phyloP scores from a whole-genome alignment of 768 basidiomycete genomes.

The Phlebiopsis flavidoalba region DNA sequence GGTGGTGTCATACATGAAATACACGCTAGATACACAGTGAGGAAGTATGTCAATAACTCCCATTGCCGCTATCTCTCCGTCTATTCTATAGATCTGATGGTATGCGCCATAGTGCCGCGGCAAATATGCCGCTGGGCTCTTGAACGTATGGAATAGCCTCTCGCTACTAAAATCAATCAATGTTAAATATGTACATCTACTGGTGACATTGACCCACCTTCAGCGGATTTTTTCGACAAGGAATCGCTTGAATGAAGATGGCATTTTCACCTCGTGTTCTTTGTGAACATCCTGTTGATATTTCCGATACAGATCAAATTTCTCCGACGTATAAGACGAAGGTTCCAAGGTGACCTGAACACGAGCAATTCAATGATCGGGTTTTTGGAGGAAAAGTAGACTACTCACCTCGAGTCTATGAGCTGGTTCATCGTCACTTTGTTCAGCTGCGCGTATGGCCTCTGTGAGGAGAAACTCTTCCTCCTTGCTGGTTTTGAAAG shows the following conservation, averaged over 20 bases:
- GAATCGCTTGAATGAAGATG: slow-evolving; percentile 61
- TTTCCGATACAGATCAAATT: slow-evolving; percentile 67
- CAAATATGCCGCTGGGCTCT: slow-evolving; percentile 47
- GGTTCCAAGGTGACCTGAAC: slow-evolving; percentile 69
- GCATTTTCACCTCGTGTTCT: slow-evolving; percentile 45
- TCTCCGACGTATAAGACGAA: slow-evolving; percentile 73
- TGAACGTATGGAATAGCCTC: slow-evolving; percentile 56
- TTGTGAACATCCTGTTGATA: slow-evolving; percentile 82
- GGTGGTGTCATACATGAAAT: slow-evolving; percentile 82
- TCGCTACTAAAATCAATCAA: slow-evolving; percentile 34
- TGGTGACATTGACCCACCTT: too few relatives aligned
- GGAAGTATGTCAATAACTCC: slow-evolving; percentile 90
- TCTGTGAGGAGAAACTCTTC: slow-evolving; percentile 35
- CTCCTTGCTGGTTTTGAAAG: slow-evolving; percentile 6
- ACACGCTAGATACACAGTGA: slow-evolving; percentile 76
- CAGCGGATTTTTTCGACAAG: slow-evolving; percentile 77
- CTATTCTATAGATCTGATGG: slow-evolving; percentile 83
- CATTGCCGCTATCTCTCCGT: slow-evolving; percentile 79
- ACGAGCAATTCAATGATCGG: not conserved
- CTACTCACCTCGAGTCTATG: slow-evolving; percentile 58
- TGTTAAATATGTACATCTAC: too few relatives aligned
- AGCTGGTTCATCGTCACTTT: slow-evolving; percentile 22
- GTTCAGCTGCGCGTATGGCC: slow-evolving; percentile 56
- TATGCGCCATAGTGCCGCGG: slow-evolving; percentile 86
- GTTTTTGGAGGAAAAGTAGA: not conserved